Evolutionary conservation across 108 stramenopile species (phyloP), one percentile per base, ranked within the genome.

Genomic region (Ochromonas danica): DNA sequence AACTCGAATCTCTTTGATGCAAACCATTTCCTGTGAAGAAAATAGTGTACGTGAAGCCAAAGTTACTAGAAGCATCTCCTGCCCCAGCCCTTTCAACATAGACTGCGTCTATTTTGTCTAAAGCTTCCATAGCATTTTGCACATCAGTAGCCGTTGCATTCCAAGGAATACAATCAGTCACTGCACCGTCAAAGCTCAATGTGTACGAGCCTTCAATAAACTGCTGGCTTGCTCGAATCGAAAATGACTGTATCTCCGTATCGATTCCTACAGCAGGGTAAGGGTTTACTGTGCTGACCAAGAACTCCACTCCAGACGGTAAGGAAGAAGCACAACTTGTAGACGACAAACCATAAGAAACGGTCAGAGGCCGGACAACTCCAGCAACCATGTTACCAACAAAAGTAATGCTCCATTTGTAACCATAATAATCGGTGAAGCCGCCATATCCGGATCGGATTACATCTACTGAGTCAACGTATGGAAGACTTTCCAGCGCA

Each of bases 231-330:
- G 60, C 84, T 27, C 40, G 65, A 22, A 84, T 82, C 27, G 83
- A 77, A 22, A 93, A 62, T n/a, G 81, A 82, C 82, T 93, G 92
- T 35, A 91, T 78, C 77, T 92, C 91, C 42, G 83, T 82, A 36
- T 67, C 63, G 38, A 33, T 42, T 30, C 72, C 72, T 14, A 75
- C 72, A 10, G 72, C 51, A 6, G 3, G 3, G 31, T 36, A 6
- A 27, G 6, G 14, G 38, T 75, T 75, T 33, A 75, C 3, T 41
- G 72, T 75, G 36, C 22, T 41, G 40, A 75, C 72, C 6, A 60
- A 3, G 27, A 75, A 57, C 10, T 6, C 3, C 17, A 60, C 25
- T 6, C n/a, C 6, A 75, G 3, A 35, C 22, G 72, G 63, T 14
- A 25, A 25, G 17, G 3, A 10, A 25, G 72, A 39, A 27, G 25